These are phyloP conservation scores for Talaromyces nanjingensis DNA, from an alignment of 495 filamentous ascomycete species.

Conservation along the genomic window DNA sequence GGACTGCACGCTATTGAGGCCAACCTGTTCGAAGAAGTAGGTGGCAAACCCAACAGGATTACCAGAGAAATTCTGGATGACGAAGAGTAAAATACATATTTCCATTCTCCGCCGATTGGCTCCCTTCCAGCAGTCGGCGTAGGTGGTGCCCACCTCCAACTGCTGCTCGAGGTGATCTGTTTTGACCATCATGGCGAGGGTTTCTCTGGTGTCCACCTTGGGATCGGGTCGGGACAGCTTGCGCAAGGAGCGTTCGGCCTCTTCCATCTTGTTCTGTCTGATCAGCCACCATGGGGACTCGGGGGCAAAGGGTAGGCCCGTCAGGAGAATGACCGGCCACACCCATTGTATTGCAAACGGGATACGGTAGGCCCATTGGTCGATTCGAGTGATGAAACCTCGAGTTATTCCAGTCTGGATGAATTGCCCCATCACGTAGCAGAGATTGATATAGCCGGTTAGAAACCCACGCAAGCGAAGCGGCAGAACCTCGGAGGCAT, in stretches of 20 bases:
- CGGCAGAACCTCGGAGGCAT: slow-evolving; percentile 45
- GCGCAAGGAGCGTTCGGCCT: slow-evolving; percentile 21
- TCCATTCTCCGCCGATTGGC: slow-evolving; percentile 29
- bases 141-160: slow-evolving; percentile 22
- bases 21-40: slow-evolving; percentile 47
- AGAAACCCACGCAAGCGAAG: slow-evolving; percentile 34
- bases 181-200: slow-evolving; percentile 15
- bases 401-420: slow-evolving; percentile 17
- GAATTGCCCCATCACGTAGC: slow-evolving; percentile 36
- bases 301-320: slow-evolving; percentile 29
- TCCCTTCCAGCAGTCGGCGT: slow-evolving; percentile 27
- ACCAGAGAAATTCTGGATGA: slow-evolving; percentile 31
- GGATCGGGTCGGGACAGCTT: slow-evolving; percentile 15
- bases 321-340: slow-evolving; percentile 15
- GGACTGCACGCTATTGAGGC: slow-evolving; percentile 31
- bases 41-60: slow-evolving; percentile 39
- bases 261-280: slow-evolving; percentile 25
- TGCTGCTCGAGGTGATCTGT: slow-evolving; percentile 21
- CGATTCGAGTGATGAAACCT: slow-evolving; percentile 14
- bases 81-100: slow-evolving; percentile 33
- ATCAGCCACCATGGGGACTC: slow-evolving; percentile 38
- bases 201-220: not conserved
- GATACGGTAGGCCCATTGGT: slow-evolving; percentile 19
- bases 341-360: slow-evolving; percentile 19
- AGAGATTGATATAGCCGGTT: slow-evolving; percentile 41